These are phyloP conservation scores for Wickerhamiella bombiphila DNA, from an alignment of 805 yeast genomes.

Conservation along the genomic window DNA sequence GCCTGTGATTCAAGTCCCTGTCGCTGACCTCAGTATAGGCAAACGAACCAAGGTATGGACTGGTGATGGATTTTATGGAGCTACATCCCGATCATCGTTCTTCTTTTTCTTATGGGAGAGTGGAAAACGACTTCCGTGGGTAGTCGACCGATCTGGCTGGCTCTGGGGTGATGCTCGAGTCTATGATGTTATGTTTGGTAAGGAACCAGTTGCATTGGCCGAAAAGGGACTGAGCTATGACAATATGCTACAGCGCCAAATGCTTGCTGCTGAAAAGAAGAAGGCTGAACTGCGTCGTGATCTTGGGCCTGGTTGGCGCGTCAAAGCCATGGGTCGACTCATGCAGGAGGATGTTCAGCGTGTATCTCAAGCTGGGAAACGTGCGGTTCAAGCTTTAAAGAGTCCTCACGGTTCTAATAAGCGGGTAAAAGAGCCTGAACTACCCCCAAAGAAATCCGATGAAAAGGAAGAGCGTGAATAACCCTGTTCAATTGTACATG, in stretches of 20 bases:
- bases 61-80: slow-evolving; percentile 78
- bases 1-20: slow-evolving; percentile 55
- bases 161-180: slow-evolving; percentile 90
- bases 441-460: not conserved
- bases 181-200: slow-evolving; percentile 67
- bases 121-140: slow-evolving; percentile 45
- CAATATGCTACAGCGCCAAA: slow-evolving; percentile 37
- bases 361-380: slow-evolving; percentile 15
- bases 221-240: slow-evolving; percentile 55
- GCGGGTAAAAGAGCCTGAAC: too few species aligned
- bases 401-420: not conserved
- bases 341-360: slow-evolving; percentile 31
- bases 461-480: not conserved
- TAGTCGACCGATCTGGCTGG: slow-evolving; percentile 73
- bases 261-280: slow-evolving; percentile 34
- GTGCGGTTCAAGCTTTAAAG: slow-evolving; percentile 14
- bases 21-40: slow-evolving; percentile 40
- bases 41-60: slow-evolving; percentile 61
- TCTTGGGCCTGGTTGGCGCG: slow-evolving; percentile 47
- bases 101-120: slow-evolving; percentile 57
- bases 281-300: slow-evolving; percentile 37
- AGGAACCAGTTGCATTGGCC: slow-evolving; percentile 61
- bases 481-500: not conserved
- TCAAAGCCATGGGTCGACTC: slow-evolving; percentile 33
- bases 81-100: slow-evolving; percentile 58